Base-by-base conservation (phyloP, 176 grass and related monocot genomes). In the Avena eriantha region DNA sequence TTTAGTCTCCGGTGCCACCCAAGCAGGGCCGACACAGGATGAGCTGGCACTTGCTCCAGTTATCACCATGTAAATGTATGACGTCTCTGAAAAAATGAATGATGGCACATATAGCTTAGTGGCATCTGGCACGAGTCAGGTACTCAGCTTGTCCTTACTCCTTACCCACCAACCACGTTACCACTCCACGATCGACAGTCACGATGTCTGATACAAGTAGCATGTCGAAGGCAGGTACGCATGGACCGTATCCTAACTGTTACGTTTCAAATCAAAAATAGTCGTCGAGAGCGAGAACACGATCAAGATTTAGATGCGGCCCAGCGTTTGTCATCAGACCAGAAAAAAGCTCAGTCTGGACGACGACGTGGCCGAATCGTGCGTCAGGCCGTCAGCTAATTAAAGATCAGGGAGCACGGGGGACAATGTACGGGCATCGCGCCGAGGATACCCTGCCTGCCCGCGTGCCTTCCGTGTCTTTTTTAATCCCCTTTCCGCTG, bases 381-480 rank as follows among this genome's bases (percentile, higher is more conserved):
- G 66, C 15, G 33, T 68, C 61, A 29, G 29, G 0, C 36, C 36
- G 36, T n/a, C 2, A 61, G 58, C 61, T 65, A 33, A 17, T 64
- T 15, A 64, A 6, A 64, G 61, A 58, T 58, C 22, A 58, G 65
- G 18, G 8, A 68, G 6, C 47, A 16, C 8, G 17, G 67, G 57
- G 21, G 21, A 65, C 80, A 88, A 54, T 19, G 55, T 79, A 84
- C 74, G 26, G 87, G 75, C 81, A 84, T 89, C 87, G 70, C 79
- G 79, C 68, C 10, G 60, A 68, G 79, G 71, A 87, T 74, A 21
- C 63, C n/a, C 26, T 51, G 5, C 50, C 1, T 15, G 51, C 51
- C 51, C 51, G 51, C 51, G 16, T 54, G 43, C 43, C 72, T 18
- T 76, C 48, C 55, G 47, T 34, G 29, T 35, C 49, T 34, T 76